Evolutionary conservation across 208 protist genomes (phyloP).

Genomic region (Acanthamoeba royreba): DNA sequence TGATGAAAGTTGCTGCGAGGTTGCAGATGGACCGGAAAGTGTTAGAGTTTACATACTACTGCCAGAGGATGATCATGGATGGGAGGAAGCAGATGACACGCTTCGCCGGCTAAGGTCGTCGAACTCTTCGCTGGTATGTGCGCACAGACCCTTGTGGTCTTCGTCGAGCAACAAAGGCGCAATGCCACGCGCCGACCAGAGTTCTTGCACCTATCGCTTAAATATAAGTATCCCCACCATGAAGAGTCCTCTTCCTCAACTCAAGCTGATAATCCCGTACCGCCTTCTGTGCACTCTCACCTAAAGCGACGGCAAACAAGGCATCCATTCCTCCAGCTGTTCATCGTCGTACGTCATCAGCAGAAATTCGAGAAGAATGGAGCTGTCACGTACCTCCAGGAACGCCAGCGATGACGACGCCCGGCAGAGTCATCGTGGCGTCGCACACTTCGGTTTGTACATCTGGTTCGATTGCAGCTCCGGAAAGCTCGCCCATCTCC

Average conservation of each 20-base stretch:
- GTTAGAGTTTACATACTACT: background rate
- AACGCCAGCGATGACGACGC: slow-evolving; percentile 89
- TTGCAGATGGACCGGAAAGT: too few relatives aligned
- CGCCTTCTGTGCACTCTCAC: background rate
- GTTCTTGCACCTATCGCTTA: background rate
- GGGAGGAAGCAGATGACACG: background rate
- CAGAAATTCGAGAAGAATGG: background rate
- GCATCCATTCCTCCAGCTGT: slow-evolving; percentile 2
- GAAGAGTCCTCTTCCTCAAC: background rate
- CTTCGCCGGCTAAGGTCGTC: background rate
- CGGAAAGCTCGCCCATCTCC: slow-evolving; percentile 81
- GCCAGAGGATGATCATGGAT: background rate
- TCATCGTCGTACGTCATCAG: background rate
- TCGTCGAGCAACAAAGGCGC: background rate
- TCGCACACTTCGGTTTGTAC: slow-evolving; percentile 84
- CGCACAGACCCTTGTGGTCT: background rate
- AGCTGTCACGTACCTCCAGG: slow-evolving; percentile 73
- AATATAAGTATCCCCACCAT: background rate
- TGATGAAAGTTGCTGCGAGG: too few relatives aligned
- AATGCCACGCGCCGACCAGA: background rate
- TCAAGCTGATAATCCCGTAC: background rate
- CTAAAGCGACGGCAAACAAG: background rate
- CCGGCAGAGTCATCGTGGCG: slow-evolving; percentile 82
- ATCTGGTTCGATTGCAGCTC: slow-evolving; percentile 85
- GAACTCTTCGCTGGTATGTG: background rate